A percentile compares a stretch with the other conserved stretches of the same genome.
phyloP scores from a whole-genome alignment of 148 eudicot genomes.

The Nepenthes mirabilis region DNA sequence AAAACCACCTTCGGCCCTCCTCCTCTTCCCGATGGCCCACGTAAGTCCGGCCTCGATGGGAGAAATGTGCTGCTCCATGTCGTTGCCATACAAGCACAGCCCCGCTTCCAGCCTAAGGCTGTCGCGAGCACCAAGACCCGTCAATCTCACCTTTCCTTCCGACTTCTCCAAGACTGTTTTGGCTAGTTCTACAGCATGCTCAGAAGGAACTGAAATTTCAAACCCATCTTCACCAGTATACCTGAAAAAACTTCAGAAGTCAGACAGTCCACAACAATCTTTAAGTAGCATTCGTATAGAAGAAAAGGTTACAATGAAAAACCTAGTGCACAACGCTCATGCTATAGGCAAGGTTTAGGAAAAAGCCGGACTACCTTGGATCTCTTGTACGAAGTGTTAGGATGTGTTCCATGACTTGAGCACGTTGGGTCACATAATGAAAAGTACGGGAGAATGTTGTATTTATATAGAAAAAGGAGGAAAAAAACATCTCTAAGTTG shows the following conservation, averaged over 20 bases:
- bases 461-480: no score
- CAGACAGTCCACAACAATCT: no score
- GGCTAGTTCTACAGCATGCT: conserved; percentile 70
- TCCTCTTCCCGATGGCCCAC: conserved; percentile 96
- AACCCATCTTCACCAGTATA: conserved; percentile 99
- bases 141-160: conserved; percentile 83
- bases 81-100: conserved; percentile 83
- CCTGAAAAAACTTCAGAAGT: conserved; percentile 19
- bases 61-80: conserved; percentile 85
- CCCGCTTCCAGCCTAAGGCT: conserved; percentile 96
- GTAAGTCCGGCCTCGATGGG: conserved; percentile 96
- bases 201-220: conserved; percentile 85
- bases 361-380: no score
- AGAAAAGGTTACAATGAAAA: no score
- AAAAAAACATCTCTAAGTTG: no score
- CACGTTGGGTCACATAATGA: no score
- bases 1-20: conserved; percentile 87
- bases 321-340: no score
- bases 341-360: no score
- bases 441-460: no score
- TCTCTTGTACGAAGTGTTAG: no score
- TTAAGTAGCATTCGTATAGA: no score
- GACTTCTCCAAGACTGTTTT: conserved; percentile 88
- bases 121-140: conserved; percentile 95
- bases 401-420: no score